Evolutionary conservation across 345 rosid species (phyloP).

Genomic region (Heritiera fomes): DNA sequence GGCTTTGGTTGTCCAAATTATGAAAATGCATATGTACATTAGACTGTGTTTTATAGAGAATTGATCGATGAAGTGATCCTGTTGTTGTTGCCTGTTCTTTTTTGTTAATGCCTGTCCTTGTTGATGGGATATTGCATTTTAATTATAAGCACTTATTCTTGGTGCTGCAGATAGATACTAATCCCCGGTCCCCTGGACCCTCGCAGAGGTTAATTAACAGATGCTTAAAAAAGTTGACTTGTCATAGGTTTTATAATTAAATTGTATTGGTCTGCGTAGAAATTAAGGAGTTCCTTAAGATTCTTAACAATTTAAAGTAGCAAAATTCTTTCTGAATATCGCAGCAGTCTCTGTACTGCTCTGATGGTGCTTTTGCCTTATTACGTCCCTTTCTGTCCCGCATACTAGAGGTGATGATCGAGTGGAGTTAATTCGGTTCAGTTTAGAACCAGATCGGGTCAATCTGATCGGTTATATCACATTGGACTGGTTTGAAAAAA

Average conservation of each 20-base stretch:
- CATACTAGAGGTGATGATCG: no score
- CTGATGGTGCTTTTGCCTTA: no score
- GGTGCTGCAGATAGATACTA: background rate
- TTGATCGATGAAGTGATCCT: background rate
- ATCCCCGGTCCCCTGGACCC: background rate
- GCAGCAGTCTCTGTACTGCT: no score
- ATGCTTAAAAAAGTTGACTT: background rate
- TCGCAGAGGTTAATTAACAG: no score
- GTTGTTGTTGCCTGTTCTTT: constrained; percentile 4
- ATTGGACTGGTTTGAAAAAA: no score
- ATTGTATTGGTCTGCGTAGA: background rate
- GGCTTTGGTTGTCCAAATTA: background rate
- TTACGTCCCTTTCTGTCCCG: no score
- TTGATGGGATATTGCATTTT: background rate
- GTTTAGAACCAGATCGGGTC: no score
- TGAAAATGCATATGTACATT: background rate
- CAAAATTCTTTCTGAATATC: no score
- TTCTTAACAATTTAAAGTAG: no score
- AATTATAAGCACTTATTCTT: background rate
- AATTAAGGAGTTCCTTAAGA: background rate
- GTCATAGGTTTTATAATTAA: background rate
- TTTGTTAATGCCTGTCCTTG: background rate
- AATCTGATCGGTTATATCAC: no score
- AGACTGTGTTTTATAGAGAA: background rate
- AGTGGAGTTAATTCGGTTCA: no score